phyloP scores from a whole-genome alignment of 805 yeast genomes.

The Candida andamanensis region DNA sequence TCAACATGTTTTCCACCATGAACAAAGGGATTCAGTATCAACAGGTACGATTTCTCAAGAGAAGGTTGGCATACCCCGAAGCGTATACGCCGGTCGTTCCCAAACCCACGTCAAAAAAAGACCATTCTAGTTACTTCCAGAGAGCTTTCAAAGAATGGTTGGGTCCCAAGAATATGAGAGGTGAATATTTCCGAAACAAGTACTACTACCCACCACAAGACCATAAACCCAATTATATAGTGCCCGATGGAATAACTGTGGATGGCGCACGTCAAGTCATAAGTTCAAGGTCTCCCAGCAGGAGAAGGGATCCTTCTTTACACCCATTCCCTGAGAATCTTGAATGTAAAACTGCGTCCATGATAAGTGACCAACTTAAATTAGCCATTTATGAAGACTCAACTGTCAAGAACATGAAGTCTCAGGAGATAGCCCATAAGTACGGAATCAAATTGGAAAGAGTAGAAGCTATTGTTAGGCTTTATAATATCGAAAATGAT shows the following conservation, averaged over 20 bases:
- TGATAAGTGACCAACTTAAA: conserved; percentile 57
- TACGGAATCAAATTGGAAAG: conserved; percentile 80
- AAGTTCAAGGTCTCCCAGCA: conserved; percentile 3
- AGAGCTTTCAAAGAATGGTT: conserved; percentile 66
- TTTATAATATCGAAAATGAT: conserved; percentile 59
- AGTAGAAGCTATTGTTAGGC: conserved; percentile 78
- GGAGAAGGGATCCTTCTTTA: conserved; percentile 30
- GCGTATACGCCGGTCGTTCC: conserved; percentile 27
- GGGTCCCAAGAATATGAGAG: conserved; percentile 81
- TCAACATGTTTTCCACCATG: too few species aligned
- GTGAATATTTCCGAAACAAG: conserved; percentile 74
- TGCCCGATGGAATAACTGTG: conserved; percentile 44
- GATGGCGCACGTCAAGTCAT: conserved; percentile 10
- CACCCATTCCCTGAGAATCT: conserved; percentile 82
- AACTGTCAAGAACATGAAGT: conserved; percentile 45
- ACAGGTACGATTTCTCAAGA: conserved; percentile 9
- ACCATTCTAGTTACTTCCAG: conserved; percentile 49
- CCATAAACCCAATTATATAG: conserved; percentile 69
- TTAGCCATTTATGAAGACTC: conserved; percentile 54
- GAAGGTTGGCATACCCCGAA: conserved; percentile 31
- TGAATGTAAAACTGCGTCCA: conserved; percentile 60
- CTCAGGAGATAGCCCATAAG: conserved; percentile 72
- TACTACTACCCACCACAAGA: conserved; percentile 63
- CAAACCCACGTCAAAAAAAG: conserved; percentile 31
- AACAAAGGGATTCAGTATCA: too few species aligned